Base-by-base conservation (phyloP, 78 protist species). In the Dictyostelium purpureum region DNA sequence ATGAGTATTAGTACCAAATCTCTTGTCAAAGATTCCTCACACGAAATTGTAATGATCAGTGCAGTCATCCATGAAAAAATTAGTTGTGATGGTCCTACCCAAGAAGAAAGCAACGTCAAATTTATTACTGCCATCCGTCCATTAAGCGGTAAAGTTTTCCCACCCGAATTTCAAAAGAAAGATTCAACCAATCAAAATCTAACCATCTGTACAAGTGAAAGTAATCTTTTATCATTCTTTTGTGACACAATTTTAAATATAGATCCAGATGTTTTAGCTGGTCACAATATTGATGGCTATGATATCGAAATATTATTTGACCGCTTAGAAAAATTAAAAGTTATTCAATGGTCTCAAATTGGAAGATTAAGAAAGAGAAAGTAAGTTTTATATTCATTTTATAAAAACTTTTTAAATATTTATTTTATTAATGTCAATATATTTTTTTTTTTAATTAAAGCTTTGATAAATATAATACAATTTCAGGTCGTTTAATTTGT, bases 261-360 rank as follows among this genome's bases (percentile, higher is more conserved):
- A 16, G 99, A 97, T 81, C 97, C 99, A 9, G 98, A 97, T 77
- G 75, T 96, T 21, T 35, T 89, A 2, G 66, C 94, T 7, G 98
- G 98, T 31, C 99, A 98, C 97, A 98, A 97, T 77, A 67, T 98
- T 59, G 21, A 85, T 16, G 94, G 96, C 0, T 96, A 88, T 45
- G 98, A 94, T 54, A 43, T 99, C 38, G 98, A 97, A 52, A 95
- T 98, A 16, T 87, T 98, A 10, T 80, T 98, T 42, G 98, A 98
- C 71, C 96, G 99, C 24, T 65, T 99, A 85, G 54, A 70, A 12
- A 93, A 80, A 19, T 19, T 28, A 61, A 78, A 89, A 49, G 79
- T 94, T 24, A 47, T 61, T 28, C 56, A 74, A 6, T 99, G 99
- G 99, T 85, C 96, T 43, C 88, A 69, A 61, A 31, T 99, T 2